These are phyloP conservation scores for Anacardium occidentale DNA, from an alignment of 345 rosid genomes.

Conservation along the genomic window DNA sequence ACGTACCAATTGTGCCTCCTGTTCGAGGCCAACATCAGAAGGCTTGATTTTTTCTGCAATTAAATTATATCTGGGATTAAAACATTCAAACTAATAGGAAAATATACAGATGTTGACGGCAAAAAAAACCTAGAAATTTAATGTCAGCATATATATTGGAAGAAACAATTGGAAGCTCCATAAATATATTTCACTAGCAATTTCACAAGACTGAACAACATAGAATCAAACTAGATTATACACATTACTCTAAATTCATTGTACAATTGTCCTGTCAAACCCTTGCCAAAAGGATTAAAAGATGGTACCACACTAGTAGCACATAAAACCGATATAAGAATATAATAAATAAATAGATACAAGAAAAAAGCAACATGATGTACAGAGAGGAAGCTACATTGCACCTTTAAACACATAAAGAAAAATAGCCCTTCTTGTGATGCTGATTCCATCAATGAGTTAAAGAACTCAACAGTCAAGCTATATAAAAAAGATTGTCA, in stretches of 20 bases:
- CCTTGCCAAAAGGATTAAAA: neutral
- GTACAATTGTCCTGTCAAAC: too few species aligned
- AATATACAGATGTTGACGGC: neutral
- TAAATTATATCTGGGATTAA: constrained; percentile 18
- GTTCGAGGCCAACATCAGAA: constrained; percentile 92
- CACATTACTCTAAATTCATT: too few species aligned
- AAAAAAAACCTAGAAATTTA: neutral
- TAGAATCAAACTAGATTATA: neutral
- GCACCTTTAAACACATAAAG: neutral
- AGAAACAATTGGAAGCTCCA: neutral
- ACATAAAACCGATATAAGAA: neutral
- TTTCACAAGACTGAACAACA: neutral
- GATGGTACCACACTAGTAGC: neutral
- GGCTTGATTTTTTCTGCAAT: constrained; percentile 93
- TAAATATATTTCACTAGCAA: constrained; percentile 3
- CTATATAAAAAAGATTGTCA: neutral
- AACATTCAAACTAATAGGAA: constrained; percentile 4
- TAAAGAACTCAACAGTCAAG: neutral
- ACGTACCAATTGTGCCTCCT: constrained; percentile 81
- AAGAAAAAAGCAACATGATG: neutral
- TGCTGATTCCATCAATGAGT: neutral
- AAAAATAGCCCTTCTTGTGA: neutral
- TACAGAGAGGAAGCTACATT: neutral
- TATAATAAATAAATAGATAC: too few species aligned
- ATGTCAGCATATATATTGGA: neutral